These are phyloP conservation scores for Beta corolliflora DNA, from an alignment of 179 eudicot species.

Conservation along the genomic window DNA sequence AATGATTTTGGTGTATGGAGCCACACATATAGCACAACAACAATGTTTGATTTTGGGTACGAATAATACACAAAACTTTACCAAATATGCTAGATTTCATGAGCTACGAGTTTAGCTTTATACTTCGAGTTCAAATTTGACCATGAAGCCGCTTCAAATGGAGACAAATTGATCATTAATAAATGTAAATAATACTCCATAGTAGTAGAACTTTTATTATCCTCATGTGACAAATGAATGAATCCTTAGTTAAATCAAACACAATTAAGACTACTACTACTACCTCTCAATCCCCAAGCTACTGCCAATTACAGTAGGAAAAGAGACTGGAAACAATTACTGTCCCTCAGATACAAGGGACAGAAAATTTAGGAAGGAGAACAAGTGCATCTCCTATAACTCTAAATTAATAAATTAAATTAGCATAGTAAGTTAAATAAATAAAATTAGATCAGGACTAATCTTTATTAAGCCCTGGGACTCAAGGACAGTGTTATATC, in stretches of 20 bases:
- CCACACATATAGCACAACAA: no score
- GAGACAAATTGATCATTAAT: no score
- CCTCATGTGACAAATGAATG: not conserved
- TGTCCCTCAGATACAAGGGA: slow-evolving; percentile 17
- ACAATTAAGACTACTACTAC: not conserved
- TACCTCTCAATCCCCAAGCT: not conserved
- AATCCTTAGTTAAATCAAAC: not conserved
- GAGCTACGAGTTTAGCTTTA: no score
- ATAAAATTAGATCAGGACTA: not conserved
- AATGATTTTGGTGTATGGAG: no score
- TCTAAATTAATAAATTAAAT: slow-evolving; percentile 12
- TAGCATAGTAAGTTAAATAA: slow-evolving; percentile 3
- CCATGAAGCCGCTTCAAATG: no score
- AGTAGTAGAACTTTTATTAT: slow-evolving; percentile 12
- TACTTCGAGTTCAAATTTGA: no score
- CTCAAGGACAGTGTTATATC: slow-evolving; percentile 77
- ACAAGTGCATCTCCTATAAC: slow-evolving; percentile 72
- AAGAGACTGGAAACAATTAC: not conserved
- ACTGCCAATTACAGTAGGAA: slow-evolving; percentile 16
- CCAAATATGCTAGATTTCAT: no score
- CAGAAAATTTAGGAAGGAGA: slow-evolving; percentile 46
- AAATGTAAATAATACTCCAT: not conserved
- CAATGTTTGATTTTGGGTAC: no score
- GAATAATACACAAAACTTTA: no score
- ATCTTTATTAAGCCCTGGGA: slow-evolving; percentile 50